Evolutionary conservation across 2,329 filamentous ascomycete species (phyloP), one percentile per base, ranked within the genome.

Genomic region (Claviceps spartinae): DNA sequence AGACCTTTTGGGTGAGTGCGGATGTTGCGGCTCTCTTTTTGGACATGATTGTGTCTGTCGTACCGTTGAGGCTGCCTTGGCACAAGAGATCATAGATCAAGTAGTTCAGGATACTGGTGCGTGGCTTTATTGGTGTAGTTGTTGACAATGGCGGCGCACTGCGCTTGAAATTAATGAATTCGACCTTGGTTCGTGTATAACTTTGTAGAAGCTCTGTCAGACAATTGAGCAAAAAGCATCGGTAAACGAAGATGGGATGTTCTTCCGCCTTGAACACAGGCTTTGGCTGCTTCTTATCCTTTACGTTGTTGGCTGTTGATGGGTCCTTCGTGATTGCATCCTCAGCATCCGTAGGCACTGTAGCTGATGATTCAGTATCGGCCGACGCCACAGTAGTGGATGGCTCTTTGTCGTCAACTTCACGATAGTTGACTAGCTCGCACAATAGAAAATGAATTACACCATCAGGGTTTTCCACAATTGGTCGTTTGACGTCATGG

Each of bases 91-190:
- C 85, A 59, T 86, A 89, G 48, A 98, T 79, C 38, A 98, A 76
- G 62, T 98, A 98, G 66, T 97, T 96, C 56, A 98, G 73, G 44
- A 97, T 85, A 56, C 86, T 89, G 11, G 91, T 90, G 42, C 93
- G 83, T 52, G 93, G 93, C 67, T 97, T 97, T 16, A 94, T 90
- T 5, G 93, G 93, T 1, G 93, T 97, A 51, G 82, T 83, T 11
- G 84, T 84, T 59, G 88, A 84, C 45, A 88, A 78, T 47, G 91
- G 88, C 51, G 89, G 86, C 6, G 88, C 85, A 63, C 90, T 95
- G 55, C 91, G 84, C 58, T 94, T 97, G 71, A 96, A 98, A 67
- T 96, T 97, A 72, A 99, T 96, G 65, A 99, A 97, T 65, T 98
- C 94, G 44, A 98, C 81, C 74, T 99, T 99, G 8, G 89, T 88